phyloP scores from a whole-genome alignment of 2,329 filamentous ascomycete genomes.

The Plenodomus lindquistii region DNA sequence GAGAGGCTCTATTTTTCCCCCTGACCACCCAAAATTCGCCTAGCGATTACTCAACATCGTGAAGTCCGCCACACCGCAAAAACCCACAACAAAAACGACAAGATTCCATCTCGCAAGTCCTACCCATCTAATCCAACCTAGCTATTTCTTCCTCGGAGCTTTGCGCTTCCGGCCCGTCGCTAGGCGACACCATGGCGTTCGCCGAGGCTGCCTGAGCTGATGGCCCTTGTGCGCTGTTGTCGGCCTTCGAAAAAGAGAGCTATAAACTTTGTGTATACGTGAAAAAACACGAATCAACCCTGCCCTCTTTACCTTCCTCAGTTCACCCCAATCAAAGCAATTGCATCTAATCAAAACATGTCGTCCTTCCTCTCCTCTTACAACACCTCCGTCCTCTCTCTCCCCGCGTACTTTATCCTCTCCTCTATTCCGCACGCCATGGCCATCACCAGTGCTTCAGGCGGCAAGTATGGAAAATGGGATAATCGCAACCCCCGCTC shows the following conservation, averaged over 20 bases:
- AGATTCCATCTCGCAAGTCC: too few species aligned
- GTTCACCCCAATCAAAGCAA: too few species aligned
- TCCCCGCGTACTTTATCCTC: slow-evolving; percentile 51
- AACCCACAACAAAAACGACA: too few species aligned
- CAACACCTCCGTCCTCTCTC: slow-evolving; percentile 49
- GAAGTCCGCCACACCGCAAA: too few species aligned
- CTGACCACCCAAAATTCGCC: not conserved
- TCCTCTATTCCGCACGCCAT: slow-evolving; percentile 47
- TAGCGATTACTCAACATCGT: not conserved
- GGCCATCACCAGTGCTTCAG: slow-evolving; percentile 43
- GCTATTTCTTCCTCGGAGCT: too few species aligned
- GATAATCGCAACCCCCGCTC: slow-evolving; percentile 52
- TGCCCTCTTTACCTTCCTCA: too few species aligned
- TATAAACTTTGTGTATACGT: not conserved
- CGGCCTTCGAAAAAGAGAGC: not conserved
- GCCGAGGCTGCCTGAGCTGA: not conserved
- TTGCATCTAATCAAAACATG: slow-evolving; percentile 12
- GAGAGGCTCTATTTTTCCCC: not conserved
- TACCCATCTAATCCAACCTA: too few species aligned
- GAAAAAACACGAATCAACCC: too few species aligned
- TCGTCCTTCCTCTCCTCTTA: slow-evolving; percentile 24
- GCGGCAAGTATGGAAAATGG: slow-evolving; percentile 42
- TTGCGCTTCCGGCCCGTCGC: too few species aligned
- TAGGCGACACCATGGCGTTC: not conserved
- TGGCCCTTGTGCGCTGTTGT: not conserved